Base-by-base conservation (phyloP, 139 green algal species). In the Picochlorum sp. region DNA sequence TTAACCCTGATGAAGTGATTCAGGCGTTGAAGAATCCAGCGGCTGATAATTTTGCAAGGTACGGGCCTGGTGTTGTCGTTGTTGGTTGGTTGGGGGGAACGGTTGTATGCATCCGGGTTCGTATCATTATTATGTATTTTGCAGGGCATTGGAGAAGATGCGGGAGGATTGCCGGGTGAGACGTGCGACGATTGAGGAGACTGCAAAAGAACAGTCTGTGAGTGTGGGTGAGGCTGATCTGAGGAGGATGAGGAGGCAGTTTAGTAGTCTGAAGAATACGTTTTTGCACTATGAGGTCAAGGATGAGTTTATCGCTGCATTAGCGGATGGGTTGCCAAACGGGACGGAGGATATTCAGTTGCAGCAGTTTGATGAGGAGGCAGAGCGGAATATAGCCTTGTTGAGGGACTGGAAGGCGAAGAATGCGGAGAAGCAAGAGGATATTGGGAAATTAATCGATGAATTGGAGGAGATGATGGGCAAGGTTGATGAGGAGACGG, bases 211-310 rank as follows among this genome's bases (percentile, higher is more conserved):
- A 23, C 61, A 72, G 62, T 59, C 50, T 14, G 66, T 60, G 3
- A 61, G 34, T 4, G 67, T 75, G 45, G 76, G 78, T 9, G 73
- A 83, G 38, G 76, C 70, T 7, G 73, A 85, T 63, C 30, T 84
- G 49, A 55, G 74, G 11, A 62, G 76, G 6, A 30, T 85, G 24
- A 67, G 69, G 34, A 70, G 75, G 34, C 73, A 79, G 57, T 84
- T 81, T 59, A 63, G 62, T 60, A 73, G 50, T 28, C 63, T 85
- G 8, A 85, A 85, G 28, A 83, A 81, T 61, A 84, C 76, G 0
- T 81, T 81, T 58, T 58, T 75, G 16, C 69, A 80, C 41, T 84
- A 75, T 18, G 72, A 79, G 30, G 65, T 79, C n/a, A 83, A 81
- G 61, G 68, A 84, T 52, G 50, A 66, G 51, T 85, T 84, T 63